Base-by-base conservation (phyloP, 192 early-diverging fungal genomes). In the Anaeromyces robustus region DNA sequence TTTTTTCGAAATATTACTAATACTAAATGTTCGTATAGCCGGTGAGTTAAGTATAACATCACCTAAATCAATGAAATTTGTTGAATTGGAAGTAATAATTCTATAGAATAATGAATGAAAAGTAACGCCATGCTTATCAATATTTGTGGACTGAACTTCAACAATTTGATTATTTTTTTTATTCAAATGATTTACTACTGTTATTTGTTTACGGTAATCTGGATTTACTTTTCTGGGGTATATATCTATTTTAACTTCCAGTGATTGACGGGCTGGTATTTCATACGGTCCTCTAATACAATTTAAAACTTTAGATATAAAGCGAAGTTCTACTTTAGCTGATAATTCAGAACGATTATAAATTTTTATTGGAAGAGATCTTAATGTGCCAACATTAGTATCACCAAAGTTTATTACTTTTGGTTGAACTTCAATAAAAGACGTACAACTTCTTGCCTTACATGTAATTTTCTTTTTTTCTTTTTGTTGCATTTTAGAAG, bases 211-310 rank as follows among this genome's bases (percentile, higher is more conserved):
- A 77, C 95, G 91, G 84, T 99, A 99, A 39, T 97, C 95, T 6
- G 96, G 94, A 81, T 99, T 99, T n/a, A 97, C 92, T 84, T 97
- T 97, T 19, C 97, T 93, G 4, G 97, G 97, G 83, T 96, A 98
- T 39, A 98, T 94, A 84, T 99, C 96, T 14, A 99, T 87, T 82
- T 95, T 95, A 29, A 96, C 87, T 43, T 94, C 90, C 22, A 90
- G 89, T 29, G 92, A 89, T 77, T 92, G 90, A 79, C 90, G 89
- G 77, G 97, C 93, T 30, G 94, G 92, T 31, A 98, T 93, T 12
- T 86, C 81, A 28, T 95, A 90, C 32, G 92, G 93, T 29, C 90
- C 92, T 3, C 89, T 85, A 26, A 85, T 84, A 82, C 94, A 93
- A 81, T 93, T 94, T 26, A 99, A 87, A 19, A 99, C 95, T 84